phyloP scores from a whole-genome alignment of 1,284 basidiomycete species.

The Rhodotorula sp. region DNA sequence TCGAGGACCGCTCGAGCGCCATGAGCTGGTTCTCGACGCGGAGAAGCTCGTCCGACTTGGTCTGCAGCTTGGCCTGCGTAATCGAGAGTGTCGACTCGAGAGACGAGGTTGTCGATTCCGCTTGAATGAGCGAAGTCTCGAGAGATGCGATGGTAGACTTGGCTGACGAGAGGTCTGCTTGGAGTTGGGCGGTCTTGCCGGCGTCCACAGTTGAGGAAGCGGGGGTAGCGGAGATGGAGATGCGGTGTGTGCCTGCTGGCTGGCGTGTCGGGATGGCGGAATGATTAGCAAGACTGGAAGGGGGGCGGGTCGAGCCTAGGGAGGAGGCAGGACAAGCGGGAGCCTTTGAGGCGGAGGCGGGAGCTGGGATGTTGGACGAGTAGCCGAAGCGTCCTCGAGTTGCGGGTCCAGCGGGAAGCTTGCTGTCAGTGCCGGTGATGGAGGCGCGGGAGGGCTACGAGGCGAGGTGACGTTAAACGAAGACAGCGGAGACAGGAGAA shows the following conservation, averaged over 20 bases:
- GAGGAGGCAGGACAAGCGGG: constrained; percentile 15
- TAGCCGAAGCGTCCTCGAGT: constrained; percentile 24
- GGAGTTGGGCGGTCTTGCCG: constrained; percentile 17
- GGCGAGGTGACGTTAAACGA: background rate
- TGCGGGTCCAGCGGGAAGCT: background rate
- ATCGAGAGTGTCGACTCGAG: background rate
- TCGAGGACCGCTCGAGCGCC: constrained; percentile 12
- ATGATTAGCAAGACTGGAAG: constrained; percentile 6
- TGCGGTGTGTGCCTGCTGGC: constrained; percentile 4
- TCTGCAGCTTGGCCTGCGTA: background rate
- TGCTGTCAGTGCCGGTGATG: background rate
- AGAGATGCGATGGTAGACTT: background rate
- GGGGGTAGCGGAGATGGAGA: constrained; percentile 5
- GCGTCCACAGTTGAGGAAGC: background rate
- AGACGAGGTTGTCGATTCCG: constrained; percentile 6
- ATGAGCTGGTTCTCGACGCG: constrained; percentile 23
- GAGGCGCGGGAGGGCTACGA: constrained; percentile 18
- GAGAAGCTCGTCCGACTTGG: constrained; percentile 16
- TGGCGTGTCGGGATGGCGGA: constrained; percentile 9
- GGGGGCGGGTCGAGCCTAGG: constrained; percentile 3
- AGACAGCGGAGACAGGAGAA: background rate
- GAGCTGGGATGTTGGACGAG: background rate
- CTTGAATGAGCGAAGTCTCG: constrained; percentile 1
- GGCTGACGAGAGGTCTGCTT: constrained; percentile 15
- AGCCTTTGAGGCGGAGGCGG: background rate